Evolutionary conservation across 805 yeast genomes (phyloP).

Genomic region (Schwanniomyces yamadae): DNA sequence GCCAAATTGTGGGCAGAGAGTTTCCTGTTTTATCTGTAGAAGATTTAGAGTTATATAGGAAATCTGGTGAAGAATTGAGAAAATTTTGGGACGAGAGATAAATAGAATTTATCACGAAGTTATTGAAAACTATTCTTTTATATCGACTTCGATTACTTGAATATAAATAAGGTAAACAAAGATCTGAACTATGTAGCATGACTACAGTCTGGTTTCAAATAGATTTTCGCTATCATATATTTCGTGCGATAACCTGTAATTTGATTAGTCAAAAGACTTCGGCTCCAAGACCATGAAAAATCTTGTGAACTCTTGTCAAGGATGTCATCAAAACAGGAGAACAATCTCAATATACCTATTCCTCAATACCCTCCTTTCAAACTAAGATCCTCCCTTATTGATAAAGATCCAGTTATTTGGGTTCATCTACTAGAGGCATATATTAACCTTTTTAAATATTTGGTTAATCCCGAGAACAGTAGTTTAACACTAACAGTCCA

Average conservation of each 20-base stretch:
- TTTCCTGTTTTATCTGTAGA: constrained; percentile 20
- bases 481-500: constrained; percentile 44
- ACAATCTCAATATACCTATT: constrained; percentile 47
- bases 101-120: too few relatives aligned
- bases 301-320: too few relatives aligned
- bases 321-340: too few relatives aligned
- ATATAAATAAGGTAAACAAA: too few relatives aligned
- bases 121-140: constrained; percentile 7
- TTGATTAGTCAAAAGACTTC: too few relatives aligned
- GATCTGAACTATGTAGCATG: neutral
- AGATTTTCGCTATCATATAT: too few relatives aligned
- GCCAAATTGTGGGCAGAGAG: constrained; percentile 17
- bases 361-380: constrained; percentile 75
- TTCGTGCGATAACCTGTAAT: too few relatives aligned
- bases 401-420: constrained; percentile 84
- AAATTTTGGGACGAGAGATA: constrained; percentile 20
- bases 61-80: constrained; percentile 15
- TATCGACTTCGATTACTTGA: too few relatives aligned
- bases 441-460: constrained; percentile 49
- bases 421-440: constrained; percentile 67
- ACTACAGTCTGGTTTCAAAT: too few relatives aligned
- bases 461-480: constrained; percentile 36
- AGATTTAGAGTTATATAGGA: constrained; percentile 12
- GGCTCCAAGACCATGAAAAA: too few relatives aligned
- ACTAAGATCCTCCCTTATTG: constrained; percentile 72